phyloP scores from a whole-genome alignment of 441 rosid species.

The Euphorbia celastroides region DNA sequence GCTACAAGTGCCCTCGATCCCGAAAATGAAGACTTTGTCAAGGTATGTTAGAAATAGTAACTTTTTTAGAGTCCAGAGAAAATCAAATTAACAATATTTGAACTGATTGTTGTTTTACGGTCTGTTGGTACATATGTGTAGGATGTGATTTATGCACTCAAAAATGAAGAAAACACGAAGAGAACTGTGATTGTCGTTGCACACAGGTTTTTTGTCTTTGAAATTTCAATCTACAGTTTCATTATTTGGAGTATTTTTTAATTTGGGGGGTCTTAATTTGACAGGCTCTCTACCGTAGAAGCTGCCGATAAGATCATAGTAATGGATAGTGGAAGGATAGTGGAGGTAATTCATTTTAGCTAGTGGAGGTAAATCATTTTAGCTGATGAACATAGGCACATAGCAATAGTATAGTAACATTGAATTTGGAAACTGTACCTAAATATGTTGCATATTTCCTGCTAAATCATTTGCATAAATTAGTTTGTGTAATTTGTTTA shows the following conservation, averaged over 20 bases:
- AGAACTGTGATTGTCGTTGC: conserved; percentile 84
- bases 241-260: conserved; percentile 7
- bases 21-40: conserved; percentile 84
- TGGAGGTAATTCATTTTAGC: conserved; percentile 40
- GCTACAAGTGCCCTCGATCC: conserved; percentile 95
- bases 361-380: conserved; percentile 29
- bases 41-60: conserved; percentile 35
- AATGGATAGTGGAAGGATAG: conserved; percentile 68
- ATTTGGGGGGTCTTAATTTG: conserved; percentile 7
- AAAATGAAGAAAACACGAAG: conserved; percentile 40
- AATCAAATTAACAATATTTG: not conserved
- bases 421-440: no score
- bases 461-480: not conserved
- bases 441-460: no score
- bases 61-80: not conserved
- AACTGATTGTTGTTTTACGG: not conserved
- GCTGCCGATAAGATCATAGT: conserved; percentile 89
- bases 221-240: not conserved
- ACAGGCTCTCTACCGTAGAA: conserved; percentile 87
- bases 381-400: not conserved
- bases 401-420: not conserved
- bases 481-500: not conserved
- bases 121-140: conserved; percentile 18
- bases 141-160: conserved; percentile 71
- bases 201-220: conserved; percentile 31